These are phyloP conservation scores for Taiozyma sp. DNA, from an alignment of 1,139 yeast species.

Conservation along the genomic window DNA sequence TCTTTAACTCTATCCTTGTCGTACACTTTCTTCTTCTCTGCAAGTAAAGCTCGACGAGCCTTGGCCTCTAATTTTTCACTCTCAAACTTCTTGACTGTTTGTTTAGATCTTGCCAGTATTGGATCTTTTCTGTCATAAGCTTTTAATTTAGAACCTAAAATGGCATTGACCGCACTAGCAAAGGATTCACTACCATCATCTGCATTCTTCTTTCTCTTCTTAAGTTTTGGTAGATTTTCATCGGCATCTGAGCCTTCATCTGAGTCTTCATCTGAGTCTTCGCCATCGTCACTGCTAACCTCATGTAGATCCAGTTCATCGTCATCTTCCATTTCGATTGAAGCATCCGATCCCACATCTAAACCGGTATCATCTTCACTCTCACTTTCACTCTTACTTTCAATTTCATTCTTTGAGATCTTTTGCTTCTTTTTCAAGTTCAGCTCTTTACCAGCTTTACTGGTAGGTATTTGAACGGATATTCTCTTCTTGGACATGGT, in stretches of 20 bases:
- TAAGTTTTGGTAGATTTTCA: slow-evolving; percentile 39
- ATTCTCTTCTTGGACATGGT: slow-evolving; percentile 14
- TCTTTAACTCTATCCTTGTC: slow-evolving; percentile 66
- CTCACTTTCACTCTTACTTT: neutral
- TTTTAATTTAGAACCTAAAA: slow-evolving; percentile 78
- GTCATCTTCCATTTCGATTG: slow-evolving; percentile 11
- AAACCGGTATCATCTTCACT: slow-evolving; percentile 1
- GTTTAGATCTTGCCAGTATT: slow-evolving; percentile 73
- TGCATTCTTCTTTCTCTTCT: slow-evolving; percentile 48
- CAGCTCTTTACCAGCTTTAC: neutral
- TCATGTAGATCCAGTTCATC: slow-evolving; percentile 15
- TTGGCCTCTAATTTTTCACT: slow-evolving; percentile 77
- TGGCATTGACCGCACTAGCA: slow-evolving; percentile 78
- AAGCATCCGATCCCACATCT: slow-evolving; percentile 7
- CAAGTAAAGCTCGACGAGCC: slow-evolving; percentile 64
- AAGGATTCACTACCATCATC: slow-evolving; percentile 72
- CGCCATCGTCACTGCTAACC: slow-evolving; percentile 25
- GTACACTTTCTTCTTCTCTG: slow-evolving; percentile 64
- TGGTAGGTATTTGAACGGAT: slow-evolving; percentile 8
- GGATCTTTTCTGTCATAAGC: slow-evolving; percentile 89
- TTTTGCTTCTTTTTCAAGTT: neutral
- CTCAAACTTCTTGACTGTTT: slow-evolving; percentile 65
- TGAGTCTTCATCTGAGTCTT: slow-evolving; percentile 25
- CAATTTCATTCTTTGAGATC: neutral
- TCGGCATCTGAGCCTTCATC: slow-evolving; percentile 29